phyloP scores from a whole-genome alignment of 1,139 yeast species.

The Pichia terricola region DNA sequence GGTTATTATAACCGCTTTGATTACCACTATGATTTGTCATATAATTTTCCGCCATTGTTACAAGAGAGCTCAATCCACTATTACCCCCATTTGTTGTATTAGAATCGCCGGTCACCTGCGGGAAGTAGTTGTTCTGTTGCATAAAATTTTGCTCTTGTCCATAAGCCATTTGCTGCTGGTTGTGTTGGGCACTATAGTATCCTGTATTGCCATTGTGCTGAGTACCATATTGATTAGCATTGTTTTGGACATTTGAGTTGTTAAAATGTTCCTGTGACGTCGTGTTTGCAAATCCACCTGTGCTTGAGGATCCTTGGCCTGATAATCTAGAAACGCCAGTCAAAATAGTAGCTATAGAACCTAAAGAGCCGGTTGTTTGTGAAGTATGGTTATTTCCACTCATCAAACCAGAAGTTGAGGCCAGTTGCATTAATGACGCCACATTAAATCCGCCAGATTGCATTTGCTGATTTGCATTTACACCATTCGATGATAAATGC shows the following conservation, averaged over 20 bases:
- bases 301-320: background rate
- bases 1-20: background rate
- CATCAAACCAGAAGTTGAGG: conserved; percentile 6
- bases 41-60: no score
- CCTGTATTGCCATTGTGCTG: no score
- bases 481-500: conserved; percentile 18
- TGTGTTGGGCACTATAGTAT: no score
- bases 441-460: conserved; percentile 22
- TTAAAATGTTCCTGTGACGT: no score
- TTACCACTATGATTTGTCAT: background rate
- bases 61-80: background rate
- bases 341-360: conserved; percentile 7
- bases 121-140: no score
- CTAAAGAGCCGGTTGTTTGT: conserved; percentile 1
- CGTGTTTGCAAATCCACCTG: no score
- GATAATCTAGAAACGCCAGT: conserved; percentile 8
- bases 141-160: no score
- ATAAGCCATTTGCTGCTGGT: no score
- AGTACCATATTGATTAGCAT: no score
- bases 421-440: conserved; percentile 15
- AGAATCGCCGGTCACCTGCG: no score
- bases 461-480: conserved; percentile 16
- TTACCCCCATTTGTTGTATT: background rate
- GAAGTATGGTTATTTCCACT: conserved; percentile 7
- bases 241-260: no score